A percentile compares a stretch with the other conserved stretches of the same genome.
Evolutionary conservation across 805 yeast species (phyloP).

Genomic region (Naumovozyma castellii): DNA sequence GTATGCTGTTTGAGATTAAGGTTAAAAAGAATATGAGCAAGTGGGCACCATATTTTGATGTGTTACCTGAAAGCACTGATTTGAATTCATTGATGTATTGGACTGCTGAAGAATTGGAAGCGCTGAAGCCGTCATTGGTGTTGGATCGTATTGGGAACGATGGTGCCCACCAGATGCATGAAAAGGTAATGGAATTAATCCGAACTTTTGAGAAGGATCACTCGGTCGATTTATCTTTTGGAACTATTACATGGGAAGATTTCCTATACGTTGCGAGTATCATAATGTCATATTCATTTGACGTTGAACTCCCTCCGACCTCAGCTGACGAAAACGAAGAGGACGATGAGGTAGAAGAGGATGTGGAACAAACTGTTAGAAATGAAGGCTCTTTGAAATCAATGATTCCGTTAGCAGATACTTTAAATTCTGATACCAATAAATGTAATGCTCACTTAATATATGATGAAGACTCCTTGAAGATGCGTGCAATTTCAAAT

Average conservation of each 20-base stretch:
- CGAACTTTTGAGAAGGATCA: slow-evolving; percentile 18
- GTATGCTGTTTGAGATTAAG: slow-evolving; percentile 52
- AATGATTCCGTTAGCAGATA: slow-evolving; percentile 91
- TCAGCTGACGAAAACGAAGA: slow-evolving; percentile 29
- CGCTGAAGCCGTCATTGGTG: slow-evolving; percentile 62
- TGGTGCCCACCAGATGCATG: slow-evolving; percentile 53
- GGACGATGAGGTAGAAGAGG: slow-evolving; percentile 33
- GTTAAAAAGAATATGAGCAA: slow-evolving; percentile 37
- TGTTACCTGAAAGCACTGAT: slow-evolving; percentile 46
- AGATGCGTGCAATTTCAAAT: slow-evolving; percentile 59
- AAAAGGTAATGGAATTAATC: slow-evolving; percentile 24
- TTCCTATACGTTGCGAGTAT: slow-evolving; percentile 69
- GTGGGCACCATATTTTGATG: slow-evolving; percentile 65
- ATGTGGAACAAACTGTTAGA: slow-evolving; percentile 22
- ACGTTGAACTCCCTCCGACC: slow-evolving; percentile 43
- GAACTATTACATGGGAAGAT: slow-evolving; percentile 39
- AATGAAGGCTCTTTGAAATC: slow-evolving; percentile 50
- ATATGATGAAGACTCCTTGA: slow-evolving; percentile 39
- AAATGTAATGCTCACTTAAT: slow-evolving; percentile 65
- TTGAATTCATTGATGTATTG: slow-evolving; percentile 75
- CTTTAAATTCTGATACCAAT: slow-evolving; percentile 75
- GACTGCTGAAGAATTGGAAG: slow-evolving; percentile 48
- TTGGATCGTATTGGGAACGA: slow-evolving; percentile 61
- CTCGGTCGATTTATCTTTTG: slow-evolving; percentile 15
- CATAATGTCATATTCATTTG: slow-evolving; percentile 87